phyloP scores from a whole-genome alignment of 2,329 filamentous ascomycete genomes.

The Dothidotthia symphoricarpi region DNA sequence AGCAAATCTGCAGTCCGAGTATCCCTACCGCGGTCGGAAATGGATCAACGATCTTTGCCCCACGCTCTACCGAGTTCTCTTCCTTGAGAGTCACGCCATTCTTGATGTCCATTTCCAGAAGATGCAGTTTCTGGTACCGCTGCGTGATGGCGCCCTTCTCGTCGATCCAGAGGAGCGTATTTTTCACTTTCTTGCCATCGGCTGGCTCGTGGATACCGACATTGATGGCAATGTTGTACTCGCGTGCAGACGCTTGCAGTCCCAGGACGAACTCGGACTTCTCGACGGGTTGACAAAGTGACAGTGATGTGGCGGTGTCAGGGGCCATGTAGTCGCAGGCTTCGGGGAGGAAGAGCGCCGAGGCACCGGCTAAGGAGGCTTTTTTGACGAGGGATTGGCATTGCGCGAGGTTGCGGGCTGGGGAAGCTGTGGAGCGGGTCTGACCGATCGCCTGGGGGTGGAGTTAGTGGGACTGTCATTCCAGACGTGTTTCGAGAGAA shows the following conservation, averaged over 20 bases:
- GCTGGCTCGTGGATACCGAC: slow-evolving; percentile 72
- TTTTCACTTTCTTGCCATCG: slow-evolving; percentile 53
- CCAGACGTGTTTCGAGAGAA: neutral
- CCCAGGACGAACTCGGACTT: slow-evolving; percentile 73
- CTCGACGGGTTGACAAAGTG: slow-evolving; percentile 65
- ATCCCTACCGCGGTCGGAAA: slow-evolving; percentile 72
- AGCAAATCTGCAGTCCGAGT: slow-evolving; percentile 81
- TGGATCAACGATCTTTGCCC: slow-evolving; percentile 59
- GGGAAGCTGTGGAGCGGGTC: slow-evolving; percentile 78
- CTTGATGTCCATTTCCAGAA: slow-evolving; percentile 72
- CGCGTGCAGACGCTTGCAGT: slow-evolving; percentile 65
- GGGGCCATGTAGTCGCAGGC: slow-evolving; percentile 82
- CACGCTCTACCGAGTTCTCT: slow-evolving; percentile 62
- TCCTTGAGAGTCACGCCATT: slow-evolving; percentile 61
- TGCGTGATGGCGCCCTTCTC: slow-evolving; percentile 58
- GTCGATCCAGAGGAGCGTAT: slow-evolving; percentile 67
- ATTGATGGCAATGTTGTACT: slow-evolving; percentile 68
- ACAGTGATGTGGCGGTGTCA: slow-evolving; percentile 64
- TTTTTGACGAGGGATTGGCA: slow-evolving; percentile 70
- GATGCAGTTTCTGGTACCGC: slow-evolving; percentile 83
- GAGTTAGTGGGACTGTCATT: slow-evolving; percentile 1
- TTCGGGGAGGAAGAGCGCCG: slow-evolving; percentile 88
- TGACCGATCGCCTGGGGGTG: slow-evolving; percentile 74
- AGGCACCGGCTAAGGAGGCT: slow-evolving; percentile 73
- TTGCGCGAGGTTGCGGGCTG: slow-evolving; percentile 75